Base-by-base conservation (phyloP, 345 rosid genomes). In the Salix brachista region DNA sequence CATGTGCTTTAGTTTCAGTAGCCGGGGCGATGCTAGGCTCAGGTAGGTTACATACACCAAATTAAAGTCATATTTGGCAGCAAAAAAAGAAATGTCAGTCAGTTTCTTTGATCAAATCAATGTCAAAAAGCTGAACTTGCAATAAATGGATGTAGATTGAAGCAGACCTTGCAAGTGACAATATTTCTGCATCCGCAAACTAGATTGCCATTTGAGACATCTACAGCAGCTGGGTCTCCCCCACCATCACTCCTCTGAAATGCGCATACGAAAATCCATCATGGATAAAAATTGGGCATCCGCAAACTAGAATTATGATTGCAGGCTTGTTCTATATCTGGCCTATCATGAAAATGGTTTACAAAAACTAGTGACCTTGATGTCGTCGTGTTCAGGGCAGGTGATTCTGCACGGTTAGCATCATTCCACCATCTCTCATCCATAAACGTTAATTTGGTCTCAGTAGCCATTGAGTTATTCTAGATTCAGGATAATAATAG, bases 61-160 rank as follows among this genome's bases (percentile, higher is more conserved):
- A 36, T 34, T 34, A 18, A 67, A 84, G 70, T 84, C 90, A 80
- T 85, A 72, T 88, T 87, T 52, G 80, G 85, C 92, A 87, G 83
- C 80, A 69, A 21, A 42, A 8, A 72, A 12, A 34, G 37, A 16
- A 46, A 4, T 16, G 52, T 1, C 5, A 3, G 19, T 32, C 5
- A 46, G 16, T 6, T 50, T 26, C 2, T 39, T n/a, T 3, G 5
- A 1, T 3, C 21, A 6, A 5, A 28, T 68, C 32, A 68, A 28
- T 17, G 41, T 64, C 18, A 44, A 8, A 32, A 52, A 7, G 6
- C 21, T 50, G 13, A 69, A 2, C 26, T 26, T 37, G 61, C 5
- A 44, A 30, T 21, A 26, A 42, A 23, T 36, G 52, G 70, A 37
- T 52, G n/a, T 16, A 8, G 50, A 6, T 32, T 48, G 28, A 4